Percentiles rank a stretch among this genome's conserved stretches.
These are phyloP conservation scores for Taiozyma sp. DNA, from an alignment of 1,139 yeast species.

Conservation along the genomic window DNA sequence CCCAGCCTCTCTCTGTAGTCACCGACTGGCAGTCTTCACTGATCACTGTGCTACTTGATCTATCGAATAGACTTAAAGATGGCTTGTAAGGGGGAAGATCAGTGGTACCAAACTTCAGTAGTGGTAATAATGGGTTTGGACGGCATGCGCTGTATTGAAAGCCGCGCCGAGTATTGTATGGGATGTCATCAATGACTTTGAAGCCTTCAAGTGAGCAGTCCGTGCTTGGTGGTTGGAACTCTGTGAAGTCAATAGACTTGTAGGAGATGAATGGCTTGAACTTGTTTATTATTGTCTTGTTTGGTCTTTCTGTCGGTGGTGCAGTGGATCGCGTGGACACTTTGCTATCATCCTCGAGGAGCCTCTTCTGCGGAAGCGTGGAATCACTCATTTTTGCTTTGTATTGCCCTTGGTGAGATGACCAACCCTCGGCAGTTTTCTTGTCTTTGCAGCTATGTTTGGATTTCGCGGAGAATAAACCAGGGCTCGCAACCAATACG, in stretches of 20 bases:
- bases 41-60: constrained; percentile 54
- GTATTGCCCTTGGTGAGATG: no score
- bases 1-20: constrained; percentile 69
- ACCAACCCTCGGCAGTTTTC: no score
- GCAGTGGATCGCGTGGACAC: neutral
- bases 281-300: constrained; percentile 30
- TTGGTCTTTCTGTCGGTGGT: constrained; percentile 13
- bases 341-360: constrained; percentile 1
- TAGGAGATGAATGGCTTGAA: constrained; percentile 40
- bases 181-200: constrained; percentile 66
- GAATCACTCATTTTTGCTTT: constrained; percentile 4
- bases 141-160: constrained; percentile 78
- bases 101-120: constrained; percentile 64
- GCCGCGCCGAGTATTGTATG: constrained; percentile 66
- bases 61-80: constrained; percentile 65
- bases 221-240: constrained; percentile 7
- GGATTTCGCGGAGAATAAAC: neutral
- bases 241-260: constrained; percentile 30
- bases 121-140: constrained; percentile 56
- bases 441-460: neutral
- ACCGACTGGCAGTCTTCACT: constrained; percentile 39
- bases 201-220: constrained; percentile 26
- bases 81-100: constrained; percentile 67
- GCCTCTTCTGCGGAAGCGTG: constrained; percentile 13
- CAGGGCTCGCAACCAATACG: neutral